Conservation (phyloP, 768 basidiomycete genomes). For the Flagelloscypha sp. region DNA sequence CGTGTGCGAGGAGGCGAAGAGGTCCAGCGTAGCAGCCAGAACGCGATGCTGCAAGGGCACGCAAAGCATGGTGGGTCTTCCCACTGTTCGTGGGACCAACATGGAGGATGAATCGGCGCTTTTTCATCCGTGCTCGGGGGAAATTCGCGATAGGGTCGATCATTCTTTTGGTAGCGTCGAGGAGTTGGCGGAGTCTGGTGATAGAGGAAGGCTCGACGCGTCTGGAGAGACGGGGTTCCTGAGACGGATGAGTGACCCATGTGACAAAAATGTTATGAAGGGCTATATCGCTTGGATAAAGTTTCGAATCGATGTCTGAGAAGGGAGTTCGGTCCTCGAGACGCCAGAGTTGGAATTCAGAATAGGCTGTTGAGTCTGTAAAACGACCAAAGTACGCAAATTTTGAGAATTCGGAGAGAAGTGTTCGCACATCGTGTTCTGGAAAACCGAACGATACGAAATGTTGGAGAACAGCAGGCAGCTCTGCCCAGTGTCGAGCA, state of each 20-base stretch:
- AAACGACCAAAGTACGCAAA: constrained; percentile 3
- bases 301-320: too few relatives aligned
- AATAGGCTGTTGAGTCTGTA: constrained; percentile 3
- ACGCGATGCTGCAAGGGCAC: constrained; percentile 70
- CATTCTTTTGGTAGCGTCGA: constrained; percentile 30
- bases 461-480: constrained; percentile 3
- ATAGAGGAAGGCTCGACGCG: constrained; percentile 19
- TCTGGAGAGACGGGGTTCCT: neutral
- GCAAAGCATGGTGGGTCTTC: constrained; percentile 90
- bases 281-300: too few relatives aligned
- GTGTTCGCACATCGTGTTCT: constrained; percentile 1
- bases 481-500: constrained; percentile 3
- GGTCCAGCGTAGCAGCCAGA: constrained; percentile 87
- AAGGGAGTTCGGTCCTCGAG: constrained; percentile 1
- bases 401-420: constrained; percentile 7
- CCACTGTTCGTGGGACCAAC: constrained; percentile 98
- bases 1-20: constrained; percentile 86
- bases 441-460: constrained; percentile 10
- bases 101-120: constrained; percentile 83
- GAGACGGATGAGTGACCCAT: constrained; percentile 2
- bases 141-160: constrained; percentile 44
- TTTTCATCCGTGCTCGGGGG: constrained; percentile 45
- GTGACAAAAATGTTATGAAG: constrained; percentile 9
- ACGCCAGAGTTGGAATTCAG: constrained; percentile 5
- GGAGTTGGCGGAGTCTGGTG: constrained; percentile 18